Base-by-base conservation (phyloP, 2,329 filamentous ascomycete species). In the Coniochaeta prunicola region DNA sequence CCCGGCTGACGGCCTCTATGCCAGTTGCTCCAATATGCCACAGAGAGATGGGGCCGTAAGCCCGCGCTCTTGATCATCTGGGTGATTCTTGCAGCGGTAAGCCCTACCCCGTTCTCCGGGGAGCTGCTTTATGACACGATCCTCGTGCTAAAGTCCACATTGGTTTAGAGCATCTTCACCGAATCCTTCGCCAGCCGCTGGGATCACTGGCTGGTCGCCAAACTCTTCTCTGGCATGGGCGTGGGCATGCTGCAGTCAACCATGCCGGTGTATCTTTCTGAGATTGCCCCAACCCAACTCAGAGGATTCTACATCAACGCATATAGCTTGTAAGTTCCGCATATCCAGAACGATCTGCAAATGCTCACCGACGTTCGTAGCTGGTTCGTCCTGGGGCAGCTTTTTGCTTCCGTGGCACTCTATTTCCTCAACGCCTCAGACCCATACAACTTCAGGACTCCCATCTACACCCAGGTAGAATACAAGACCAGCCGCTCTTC, bases 111-210 rank as follows among this genome's bases (percentile, higher is more conserved):
- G n/a, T n/a, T n/a, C n/a, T n/a, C n/a, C n/a, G n/a, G n/a, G n/a
- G n/a, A n/a, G n/a, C n/a, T n/a, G n/a, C n/a, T n/a, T n/a, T n/a
- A n/a, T n/a, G n/a, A n/a, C n/a, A n/a, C n/a, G n/a, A 15, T 34
- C 8, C 33, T 34, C 8, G 33, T 34, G 15, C 8, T 70, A 68
- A n/a, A n/a, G 26, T 67, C 69, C 15, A 68, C 71, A 53, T 72
- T 68, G 69, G 53, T 67, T 6, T 63, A 67, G 26, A 45, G 34
- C 26, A 24, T 57, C 36, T 28, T 42, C 21, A 24, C 28, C 38
- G 62, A 57, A 40, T 57, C 56, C 56, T 5, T 57, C 33, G 38
- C 56, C 34, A 48, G 38, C 26, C n/a, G 28, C 26, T 57, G 56
- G 56, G 9, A 24, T 30, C 36, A 48, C 56, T 57, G 56, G 56